phyloP scores from a whole-genome alignment of 192 early-diverging fungal genomes.

The Backusella macrospora region DNA sequence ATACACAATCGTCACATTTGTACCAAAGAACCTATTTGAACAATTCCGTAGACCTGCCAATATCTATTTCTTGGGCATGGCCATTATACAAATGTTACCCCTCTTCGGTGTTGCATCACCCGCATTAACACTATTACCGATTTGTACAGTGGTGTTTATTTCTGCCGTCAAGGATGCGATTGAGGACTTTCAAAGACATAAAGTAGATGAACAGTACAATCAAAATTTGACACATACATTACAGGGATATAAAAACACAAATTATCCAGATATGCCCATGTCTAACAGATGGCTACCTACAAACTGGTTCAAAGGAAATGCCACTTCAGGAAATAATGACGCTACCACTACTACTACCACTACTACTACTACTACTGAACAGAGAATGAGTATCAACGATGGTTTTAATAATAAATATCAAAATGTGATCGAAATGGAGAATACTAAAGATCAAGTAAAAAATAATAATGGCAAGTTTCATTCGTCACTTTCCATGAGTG shows the following conservation, averaged over 20 bases:
- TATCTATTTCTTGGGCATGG: constrained; percentile 86
- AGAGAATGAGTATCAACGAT: background rate
- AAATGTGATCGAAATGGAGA: background rate
- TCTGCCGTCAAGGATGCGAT: constrained; percentile 87
- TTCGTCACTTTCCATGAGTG: constrained; percentile 42
- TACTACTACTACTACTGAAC: background rate
- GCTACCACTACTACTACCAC: background rate
- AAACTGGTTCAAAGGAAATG: background rate
- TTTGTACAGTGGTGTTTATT: constrained; percentile 79
- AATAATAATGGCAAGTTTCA: constrained; percentile 4
- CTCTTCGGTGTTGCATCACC: constrained; percentile 80
- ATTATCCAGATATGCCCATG: constrained; percentile 37
- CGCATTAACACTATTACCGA: constrained; percentile 77
- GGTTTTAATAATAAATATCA: background rate
- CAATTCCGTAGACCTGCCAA: constrained; percentile 87
- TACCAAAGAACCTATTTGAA: constrained; percentile 91
- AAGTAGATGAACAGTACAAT: constrained; percentile 84
- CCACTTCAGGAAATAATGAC: background rate
- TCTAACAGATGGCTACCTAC: background rate
- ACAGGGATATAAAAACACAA: constrained; percentile 49
- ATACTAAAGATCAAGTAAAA: background rate
- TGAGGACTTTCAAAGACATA: constrained; percentile 88
- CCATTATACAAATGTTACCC: constrained; percentile 82
- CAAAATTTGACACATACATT: constrained; percentile 54
- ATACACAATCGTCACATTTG: constrained; percentile 83